phyloP scores from a whole-genome alignment of 306 rosid genomes.

The Clitoria ternatea region DNA sequence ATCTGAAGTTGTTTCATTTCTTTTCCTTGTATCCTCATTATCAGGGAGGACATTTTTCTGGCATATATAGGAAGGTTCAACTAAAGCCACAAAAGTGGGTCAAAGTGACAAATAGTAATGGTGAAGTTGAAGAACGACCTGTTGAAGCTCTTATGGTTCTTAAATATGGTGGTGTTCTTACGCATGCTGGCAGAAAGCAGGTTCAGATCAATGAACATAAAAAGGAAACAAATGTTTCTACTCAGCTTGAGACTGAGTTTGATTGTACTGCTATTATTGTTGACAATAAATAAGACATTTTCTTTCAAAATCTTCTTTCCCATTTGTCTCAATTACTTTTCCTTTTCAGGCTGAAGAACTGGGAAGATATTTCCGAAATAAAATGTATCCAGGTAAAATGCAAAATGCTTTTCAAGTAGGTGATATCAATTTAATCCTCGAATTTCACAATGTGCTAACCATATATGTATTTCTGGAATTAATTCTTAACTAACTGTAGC shows the following conservation, averaged over 20 bases:
- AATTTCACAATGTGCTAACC: neutral
- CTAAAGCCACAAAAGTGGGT: constrained; percentile 93
- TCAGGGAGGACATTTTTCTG: constrained; percentile 98
- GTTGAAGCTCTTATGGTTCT: constrained; percentile 96
- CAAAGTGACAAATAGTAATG: constrained; percentile 61
- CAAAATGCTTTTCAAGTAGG: constrained; percentile 7
- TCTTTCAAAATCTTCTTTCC: constrained; percentile 13
- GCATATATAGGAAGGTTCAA: constrained; percentile 96
- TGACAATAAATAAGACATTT: neutral
- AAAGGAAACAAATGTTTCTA: neutral
- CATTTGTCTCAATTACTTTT: constrained; percentile 1
- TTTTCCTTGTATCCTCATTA: constrained; percentile 21
- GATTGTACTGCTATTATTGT: neutral
- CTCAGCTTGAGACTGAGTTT: constrained; percentile 5
- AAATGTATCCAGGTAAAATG: constrained; percentile 90
- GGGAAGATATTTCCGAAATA: constrained; percentile 93
- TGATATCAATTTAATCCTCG: neutral
- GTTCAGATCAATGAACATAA: constrained; percentile 31
- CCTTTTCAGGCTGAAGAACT: constrained; percentile 91
- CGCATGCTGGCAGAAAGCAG: constrained; percentile 99
- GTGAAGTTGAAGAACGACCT: constrained; percentile 92
- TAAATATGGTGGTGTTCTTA: constrained; percentile 97
- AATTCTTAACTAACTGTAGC: neutral
- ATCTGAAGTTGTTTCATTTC: constrained; percentile 14
- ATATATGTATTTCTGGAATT: neutral